Percentiles rank a stretch among this genome's conserved stretches.
phyloP scores from a whole-genome alignment of 2,329 filamentous ascomycete genomes.

The Exophiala phaeomuriformis region DNA sequence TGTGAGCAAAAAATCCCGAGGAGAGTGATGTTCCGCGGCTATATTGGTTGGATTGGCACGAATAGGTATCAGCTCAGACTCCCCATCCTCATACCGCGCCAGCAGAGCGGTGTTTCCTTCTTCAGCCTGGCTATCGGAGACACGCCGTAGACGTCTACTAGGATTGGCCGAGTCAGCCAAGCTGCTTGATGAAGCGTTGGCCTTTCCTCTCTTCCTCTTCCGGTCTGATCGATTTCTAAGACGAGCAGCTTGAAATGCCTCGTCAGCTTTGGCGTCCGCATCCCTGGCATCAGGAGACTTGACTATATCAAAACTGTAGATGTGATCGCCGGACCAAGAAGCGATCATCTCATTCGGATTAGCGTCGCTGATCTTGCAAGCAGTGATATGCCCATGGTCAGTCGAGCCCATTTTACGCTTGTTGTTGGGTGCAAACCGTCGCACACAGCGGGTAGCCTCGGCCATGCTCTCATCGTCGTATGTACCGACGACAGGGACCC shows the following conservation, averaged over 20 bases:
- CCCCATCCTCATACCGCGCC: conserved; percentile 54
- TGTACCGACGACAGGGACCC: conserved; percentile 38
- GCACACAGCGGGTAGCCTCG: conserved; percentile 57
- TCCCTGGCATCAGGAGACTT: conserved; percentile 51
- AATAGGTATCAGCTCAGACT: conserved; percentile 52
- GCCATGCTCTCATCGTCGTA: conserved; percentile 50
- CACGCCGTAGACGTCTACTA: conserved; percentile 44
- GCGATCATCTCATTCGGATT: conserved; percentile 61
- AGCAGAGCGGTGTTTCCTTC: conserved; percentile 46
- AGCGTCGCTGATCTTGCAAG: conserved; percentile 63
- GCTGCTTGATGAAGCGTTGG: conserved; percentile 37
- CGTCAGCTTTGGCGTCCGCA: conserved; percentile 28
- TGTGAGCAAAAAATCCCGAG: conserved; percentile 43
- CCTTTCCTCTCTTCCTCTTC: conserved; percentile 53
- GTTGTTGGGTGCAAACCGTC: conserved; percentile 58
- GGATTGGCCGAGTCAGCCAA: conserved; percentile 37
- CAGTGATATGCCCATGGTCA: conserved; percentile 59
- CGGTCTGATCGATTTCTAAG: conserved; percentile 36
- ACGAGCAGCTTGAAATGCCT: conserved; percentile 30
- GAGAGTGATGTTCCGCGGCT: conserved; percentile 26
- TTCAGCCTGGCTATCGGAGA: conserved; percentile 36
- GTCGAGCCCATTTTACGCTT: conserved; percentile 46
- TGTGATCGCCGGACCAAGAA: conserved; percentile 61
- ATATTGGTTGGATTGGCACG: background rate
- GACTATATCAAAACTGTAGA: conserved; percentile 60